A percentile compares a stretch with the other conserved stretches of the same genome.
phyloP scores from a whole-genome alignment of 2,329 filamentous ascomycete species.

The Stagonosporopsis chrysanthemi region DNA sequence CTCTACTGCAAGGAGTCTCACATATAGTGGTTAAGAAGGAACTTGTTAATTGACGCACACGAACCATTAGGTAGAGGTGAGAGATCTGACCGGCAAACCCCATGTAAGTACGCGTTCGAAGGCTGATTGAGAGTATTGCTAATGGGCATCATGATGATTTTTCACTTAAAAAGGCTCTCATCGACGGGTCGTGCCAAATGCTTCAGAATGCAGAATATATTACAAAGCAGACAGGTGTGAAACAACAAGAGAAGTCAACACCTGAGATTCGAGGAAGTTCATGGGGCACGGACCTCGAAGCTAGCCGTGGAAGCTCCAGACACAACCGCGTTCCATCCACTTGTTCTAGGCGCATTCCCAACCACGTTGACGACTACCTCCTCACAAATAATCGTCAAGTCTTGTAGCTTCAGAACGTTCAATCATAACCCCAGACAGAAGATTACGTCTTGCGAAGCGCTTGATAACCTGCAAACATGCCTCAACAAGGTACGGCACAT shows the following conservation, averaged over 20 bases:
- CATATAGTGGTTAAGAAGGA: too few species aligned
- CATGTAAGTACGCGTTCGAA: too few species aligned
- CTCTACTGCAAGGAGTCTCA: too few species aligned
- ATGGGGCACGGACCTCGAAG: slow-evolving; percentile 3
- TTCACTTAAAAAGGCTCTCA: too few species aligned
- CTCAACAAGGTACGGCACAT: slow-evolving; percentile 30
- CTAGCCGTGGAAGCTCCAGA: slow-evolving; percentile 7
- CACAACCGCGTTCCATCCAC: slow-evolving; percentile 17
- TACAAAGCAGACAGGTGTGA: too few species aligned
- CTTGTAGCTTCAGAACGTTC: neutral
- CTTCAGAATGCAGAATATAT: too few species aligned
- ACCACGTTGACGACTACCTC: neutral
- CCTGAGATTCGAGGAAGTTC: slow-evolving; percentile 3
- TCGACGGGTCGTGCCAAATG: too few species aligned
- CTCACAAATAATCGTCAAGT: neutral
- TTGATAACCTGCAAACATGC: slow-evolving; percentile 21
- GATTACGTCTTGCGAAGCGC: neutral
- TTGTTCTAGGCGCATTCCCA: slow-evolving; percentile 12
- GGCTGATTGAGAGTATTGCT: too few species aligned
- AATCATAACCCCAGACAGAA: neutral
- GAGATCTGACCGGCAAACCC: too few species aligned
- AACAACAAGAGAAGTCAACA: neutral
- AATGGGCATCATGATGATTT: too few species aligned
- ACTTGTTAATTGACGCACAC: neutral
- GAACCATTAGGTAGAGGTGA: too few species aligned